Conservation (phyloP, 805 yeast genomes). For the Grigorovia yakushimaensis region DNA sequence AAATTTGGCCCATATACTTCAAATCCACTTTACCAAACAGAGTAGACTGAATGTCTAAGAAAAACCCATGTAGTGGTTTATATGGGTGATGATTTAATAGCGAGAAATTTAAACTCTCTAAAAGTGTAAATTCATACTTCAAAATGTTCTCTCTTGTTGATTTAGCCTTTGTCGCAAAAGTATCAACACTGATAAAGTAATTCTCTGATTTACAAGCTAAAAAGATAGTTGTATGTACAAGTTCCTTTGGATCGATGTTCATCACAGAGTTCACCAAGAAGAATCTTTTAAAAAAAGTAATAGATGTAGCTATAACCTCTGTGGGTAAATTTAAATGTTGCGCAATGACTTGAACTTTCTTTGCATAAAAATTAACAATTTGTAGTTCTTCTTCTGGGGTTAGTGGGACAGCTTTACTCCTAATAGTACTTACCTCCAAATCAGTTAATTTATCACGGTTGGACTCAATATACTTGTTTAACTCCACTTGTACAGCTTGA, state of each 20-base stretch:
- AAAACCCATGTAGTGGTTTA: slow-evolving; percentile 88
- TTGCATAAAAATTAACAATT: slow-evolving; percentile 61
- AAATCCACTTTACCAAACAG: slow-evolving; percentile 38
- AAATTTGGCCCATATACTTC: slow-evolving; percentile 53
- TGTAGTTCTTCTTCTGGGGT: slow-evolving; percentile 60
- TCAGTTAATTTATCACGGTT: slow-evolving; percentile 23
- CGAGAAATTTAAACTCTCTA: slow-evolving; percentile 70
- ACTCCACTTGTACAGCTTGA: slow-evolving; percentile 24
- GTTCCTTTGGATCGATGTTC: slow-evolving; percentile 79
- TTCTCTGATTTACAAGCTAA: slow-evolving; percentile 91
- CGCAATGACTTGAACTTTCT: slow-evolving; percentile 61
- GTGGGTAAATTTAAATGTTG: slow-evolving; percentile 73
- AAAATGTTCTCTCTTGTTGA: slow-evolving; percentile 59
- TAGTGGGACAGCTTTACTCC: slow-evolving; percentile 35
- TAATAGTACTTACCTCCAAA: slow-evolving; percentile 23
- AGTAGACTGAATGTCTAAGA: slow-evolving; percentile 70
- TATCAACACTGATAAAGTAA: slow-evolving; percentile 73
- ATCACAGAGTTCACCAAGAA: slow-evolving; percentile 71
- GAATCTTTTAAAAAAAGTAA: slow-evolving; percentile 71
- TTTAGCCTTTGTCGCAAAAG: slow-evolving; percentile 64
- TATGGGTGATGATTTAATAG: slow-evolving; percentile 81
- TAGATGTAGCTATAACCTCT: slow-evolving; percentile 80
- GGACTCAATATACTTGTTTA: slow-evolving; percentile 24
- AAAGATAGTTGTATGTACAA: slow-evolving; percentile 75
- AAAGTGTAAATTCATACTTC: slow-evolving; percentile 66